Base-by-base conservation (phyloP, 2,329 filamentous ascomycete species). In the Zasmidium angulare region DNA sequence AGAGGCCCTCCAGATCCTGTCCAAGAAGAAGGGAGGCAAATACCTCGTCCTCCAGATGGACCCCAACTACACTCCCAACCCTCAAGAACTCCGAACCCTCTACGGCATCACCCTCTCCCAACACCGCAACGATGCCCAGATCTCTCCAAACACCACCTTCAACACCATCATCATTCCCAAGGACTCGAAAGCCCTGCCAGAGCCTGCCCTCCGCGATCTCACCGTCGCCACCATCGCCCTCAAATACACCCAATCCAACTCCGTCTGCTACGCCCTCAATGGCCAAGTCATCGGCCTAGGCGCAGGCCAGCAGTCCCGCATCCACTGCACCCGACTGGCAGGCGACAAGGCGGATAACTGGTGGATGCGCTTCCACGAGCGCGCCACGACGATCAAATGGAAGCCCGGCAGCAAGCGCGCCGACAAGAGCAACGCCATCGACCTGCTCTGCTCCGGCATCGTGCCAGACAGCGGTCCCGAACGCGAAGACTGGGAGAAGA, bases 221-320 rank as follows among this genome's bases (percentile, higher is more conserved):
- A 93, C 93, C 24, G 89, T 99, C 50, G 95, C 95, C 56, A 99
- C 95, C 57, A 97, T 99, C 72, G 92, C 95, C 31, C 84, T 98
- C 70, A 99, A 99, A 81, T 99, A 96, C 82, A 99, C 95, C 1
- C 93, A 99, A 80, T 96, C 92, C 74, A 99, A 99, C 85, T 97
- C 93, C 23, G 95, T 99, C 65, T 98, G 93, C 85, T 99, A 98
- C 75, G 93, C 95, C 56, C 83, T 91, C 64, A 93, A 96, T 71
- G 95, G 95, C 50, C 95, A 98, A 78, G 85, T 98, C 70, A 84
- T 99, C 69, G 95, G 95, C 66, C 87, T 99, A 57, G 95, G 95
- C 66, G 95, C 95, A 56, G 95, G 95, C 61, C 95, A 99, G 78
- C 95, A 99, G 80, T 96, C 91, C 63, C 89, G 95, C 68, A 99